phyloP scores from a whole-genome alignment of 2,329 filamentous ascomycete genomes.

The Botryotinia calthae region DNA sequence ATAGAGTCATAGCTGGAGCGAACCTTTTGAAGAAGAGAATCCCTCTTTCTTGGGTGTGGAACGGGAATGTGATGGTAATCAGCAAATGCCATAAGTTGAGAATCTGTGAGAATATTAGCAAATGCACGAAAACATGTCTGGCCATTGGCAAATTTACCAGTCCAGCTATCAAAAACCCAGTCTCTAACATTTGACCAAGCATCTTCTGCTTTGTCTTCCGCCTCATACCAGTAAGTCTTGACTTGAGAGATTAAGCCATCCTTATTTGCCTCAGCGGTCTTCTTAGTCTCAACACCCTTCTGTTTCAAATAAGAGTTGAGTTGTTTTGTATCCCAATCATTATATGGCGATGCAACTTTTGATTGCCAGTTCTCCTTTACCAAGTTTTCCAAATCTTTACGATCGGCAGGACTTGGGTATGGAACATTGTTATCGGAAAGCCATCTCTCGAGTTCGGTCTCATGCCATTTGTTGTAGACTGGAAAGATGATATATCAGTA shows the following conservation, averaged over 20 bases:
- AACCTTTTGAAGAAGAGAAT: conserved; percentile 72
- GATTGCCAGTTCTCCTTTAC: conserved; percentile 87
- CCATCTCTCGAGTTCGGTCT: conserved; percentile 97
- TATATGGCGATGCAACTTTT: conserved; percentile 72
- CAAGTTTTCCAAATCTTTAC: conserved; percentile 90
- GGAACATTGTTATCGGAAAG: conserved; percentile 88
- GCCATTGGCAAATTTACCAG: not conserved
- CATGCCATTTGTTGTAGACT: conserved; percentile 99
- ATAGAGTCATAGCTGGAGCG: conserved; percentile 77
- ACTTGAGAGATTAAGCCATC: conserved; percentile 68
- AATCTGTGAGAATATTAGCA: conserved; percentile 58
- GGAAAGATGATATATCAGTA: conserved; percentile 37
- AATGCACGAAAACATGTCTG: not conserved
- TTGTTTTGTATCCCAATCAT: conserved; percentile 69
- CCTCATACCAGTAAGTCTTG: conserved; percentile 73
- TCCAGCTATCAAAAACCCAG: conserved; percentile 84
- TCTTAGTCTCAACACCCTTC: conserved; percentile 69
- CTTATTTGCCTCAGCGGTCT: conserved; percentile 64
- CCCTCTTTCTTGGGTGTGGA: conserved; percentile 82
- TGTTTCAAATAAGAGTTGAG: conserved; percentile 65
- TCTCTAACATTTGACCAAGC: conserved; percentile 73
- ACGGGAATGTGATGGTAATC: conserved; percentile 82
- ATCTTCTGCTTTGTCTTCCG: conserved; percentile 70
- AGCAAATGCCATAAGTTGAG: conserved; percentile 87
- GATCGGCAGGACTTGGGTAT: conserved; percentile 84